phyloP scores from a whole-genome alignment of 257 asterid species.

The Fraxinus quadrangulata region DNA sequence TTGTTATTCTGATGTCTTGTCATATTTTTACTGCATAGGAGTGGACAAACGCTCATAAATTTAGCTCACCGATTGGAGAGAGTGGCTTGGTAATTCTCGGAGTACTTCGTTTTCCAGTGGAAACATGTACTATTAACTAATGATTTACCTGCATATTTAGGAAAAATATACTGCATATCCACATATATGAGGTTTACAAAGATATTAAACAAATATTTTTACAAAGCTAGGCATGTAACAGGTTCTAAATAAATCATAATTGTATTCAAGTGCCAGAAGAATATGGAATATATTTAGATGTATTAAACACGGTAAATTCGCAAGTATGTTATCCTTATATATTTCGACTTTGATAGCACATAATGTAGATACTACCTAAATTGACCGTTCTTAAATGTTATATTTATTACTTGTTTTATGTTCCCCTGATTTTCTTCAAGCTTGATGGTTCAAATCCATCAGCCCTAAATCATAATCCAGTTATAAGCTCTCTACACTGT shows the following conservation, averaged over 20 bases:
- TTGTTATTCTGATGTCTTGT: slow-evolving; percentile 19
- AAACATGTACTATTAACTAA: slow-evolving; percentile 3
- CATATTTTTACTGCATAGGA: slow-evolving; percentile 44
- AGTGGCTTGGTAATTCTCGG: slow-evolving; percentile 42
- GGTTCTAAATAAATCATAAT: slow-evolving; percentile 5
- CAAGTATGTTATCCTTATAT: not conserved
- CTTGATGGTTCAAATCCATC: slow-evolving; percentile 3
- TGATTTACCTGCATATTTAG: slow-evolving; percentile 18
- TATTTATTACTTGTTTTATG: not conserved
- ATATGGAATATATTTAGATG: slow-evolving; percentile 12
- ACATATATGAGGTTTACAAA: slow-evolving; percentile 5
- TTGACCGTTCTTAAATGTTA: not conserved
- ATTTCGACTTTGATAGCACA: not conserved
- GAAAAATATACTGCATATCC: slow-evolving; percentile 8
- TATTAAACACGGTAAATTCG: not conserved
- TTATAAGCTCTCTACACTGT: slow-evolving; percentile 10
- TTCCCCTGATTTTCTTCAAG: slow-evolving; percentile 10
- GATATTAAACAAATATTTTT: slow-evolving; percentile 4
- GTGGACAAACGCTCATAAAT: slow-evolving; percentile 46
- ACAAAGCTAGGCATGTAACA: not conserved
- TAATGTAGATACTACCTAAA: not conserved
- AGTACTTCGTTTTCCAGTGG: slow-evolving; percentile 7
- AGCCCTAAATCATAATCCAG: not conserved
- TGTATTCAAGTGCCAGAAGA: slow-evolving; percentile 3
- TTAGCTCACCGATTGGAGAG: slow-evolving; percentile 36